Evolutionary conservation across 202 grass and related monocot species (phyloP).

Genomic region (Alloteropsis angusta): DNA sequence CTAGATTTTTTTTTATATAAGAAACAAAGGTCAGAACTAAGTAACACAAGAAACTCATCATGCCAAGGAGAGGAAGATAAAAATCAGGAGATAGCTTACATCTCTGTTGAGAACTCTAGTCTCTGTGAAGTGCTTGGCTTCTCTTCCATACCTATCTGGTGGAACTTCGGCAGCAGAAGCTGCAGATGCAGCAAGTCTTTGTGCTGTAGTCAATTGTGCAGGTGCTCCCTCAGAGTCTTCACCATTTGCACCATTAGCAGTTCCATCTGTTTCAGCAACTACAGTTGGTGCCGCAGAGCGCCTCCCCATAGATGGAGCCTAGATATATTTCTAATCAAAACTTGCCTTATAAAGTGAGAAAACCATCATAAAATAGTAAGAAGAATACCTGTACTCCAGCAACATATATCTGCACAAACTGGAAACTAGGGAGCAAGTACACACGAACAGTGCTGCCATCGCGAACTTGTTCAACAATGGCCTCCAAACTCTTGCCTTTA

Average conservation of each 20-base stretch:
- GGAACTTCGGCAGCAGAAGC: constrained; percentile 51
- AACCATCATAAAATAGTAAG: constrained; percentile 9
- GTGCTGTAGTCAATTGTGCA: constrained; percentile 67
- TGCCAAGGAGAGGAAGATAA: neutral
- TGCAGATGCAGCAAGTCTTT: constrained; percentile 70
- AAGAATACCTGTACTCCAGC: constrained; percentile 78
- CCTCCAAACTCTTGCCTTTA: constrained; percentile 90
- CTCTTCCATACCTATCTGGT: constrained; percentile 80
- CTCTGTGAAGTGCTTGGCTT: constrained; percentile 96
- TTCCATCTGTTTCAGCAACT: constrained; percentile 39
- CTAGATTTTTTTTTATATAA: constrained; percentile 34
- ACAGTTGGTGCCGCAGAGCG: constrained; percentile 38
- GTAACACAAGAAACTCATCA: neutral
- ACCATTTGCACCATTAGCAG: constrained; percentile 43
- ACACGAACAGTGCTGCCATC: constrained; percentile 90
- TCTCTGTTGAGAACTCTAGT: constrained; percentile 85
- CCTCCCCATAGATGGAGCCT: constrained; percentile 94
- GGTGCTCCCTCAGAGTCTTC: constrained; percentile 48
- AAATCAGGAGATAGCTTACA: constrained; percentile 41
- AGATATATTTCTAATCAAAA: constrained; percentile 14
- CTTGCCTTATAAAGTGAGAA: neutral
- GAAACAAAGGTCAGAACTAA: neutral
- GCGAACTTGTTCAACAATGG: constrained; percentile 86
- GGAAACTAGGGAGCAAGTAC: constrained; percentile 86
- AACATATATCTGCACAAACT: constrained; percentile 93